Evolutionary conservation across 2,329 filamentous ascomycete species (phyloP).

Genomic region (Penicillium vulpinum): DNA sequence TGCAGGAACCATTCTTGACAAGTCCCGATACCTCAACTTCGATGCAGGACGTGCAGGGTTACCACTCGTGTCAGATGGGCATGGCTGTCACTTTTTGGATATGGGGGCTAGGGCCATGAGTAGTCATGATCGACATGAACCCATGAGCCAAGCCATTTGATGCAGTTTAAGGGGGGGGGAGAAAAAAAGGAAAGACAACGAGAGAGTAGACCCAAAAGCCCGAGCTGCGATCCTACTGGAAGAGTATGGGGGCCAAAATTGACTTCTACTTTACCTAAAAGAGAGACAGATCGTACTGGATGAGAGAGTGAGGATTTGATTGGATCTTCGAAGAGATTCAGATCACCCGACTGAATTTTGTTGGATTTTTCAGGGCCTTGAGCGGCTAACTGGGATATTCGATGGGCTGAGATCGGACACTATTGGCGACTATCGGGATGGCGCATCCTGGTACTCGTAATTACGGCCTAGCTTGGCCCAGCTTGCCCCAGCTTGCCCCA

Average conservation of each 20-base stretch:
- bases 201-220: not conserved
- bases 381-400: constrained; percentile 30
- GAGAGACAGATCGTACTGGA: not conserved
- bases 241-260: not conserved
- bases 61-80: constrained; percentile 9
- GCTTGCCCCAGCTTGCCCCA: too few relatives aligned
- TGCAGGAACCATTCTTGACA: constrained; percentile 20
- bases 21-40: constrained; percentile 9
- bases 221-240: not conserved
- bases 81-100: constrained; percentile 10
- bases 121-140: not conserved
- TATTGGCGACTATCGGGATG: constrained; percentile 31
- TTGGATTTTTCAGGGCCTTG: constrained; percentile 23
- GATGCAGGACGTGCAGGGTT: constrained; percentile 21
- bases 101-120: constrained; percentile 1
- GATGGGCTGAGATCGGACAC: constrained; percentile 23
- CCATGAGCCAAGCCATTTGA: not conserved
- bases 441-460: constrained; percentile 21
- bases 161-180: not conserved
- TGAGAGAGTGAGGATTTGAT: not conserved
- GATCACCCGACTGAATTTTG: constrained; percentile 21
- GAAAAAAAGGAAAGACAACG: not conserved
- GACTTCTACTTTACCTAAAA: not conserved
- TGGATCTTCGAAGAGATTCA: not conserved
- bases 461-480: constrained; percentile 16